Percentiles rank a stretch among this genome's conserved stretches.
Evolutionary conservation across 2,329 filamentous ascomycete genomes (phyloP).

Genomic region (Karstenula rhodostoma): DNA sequence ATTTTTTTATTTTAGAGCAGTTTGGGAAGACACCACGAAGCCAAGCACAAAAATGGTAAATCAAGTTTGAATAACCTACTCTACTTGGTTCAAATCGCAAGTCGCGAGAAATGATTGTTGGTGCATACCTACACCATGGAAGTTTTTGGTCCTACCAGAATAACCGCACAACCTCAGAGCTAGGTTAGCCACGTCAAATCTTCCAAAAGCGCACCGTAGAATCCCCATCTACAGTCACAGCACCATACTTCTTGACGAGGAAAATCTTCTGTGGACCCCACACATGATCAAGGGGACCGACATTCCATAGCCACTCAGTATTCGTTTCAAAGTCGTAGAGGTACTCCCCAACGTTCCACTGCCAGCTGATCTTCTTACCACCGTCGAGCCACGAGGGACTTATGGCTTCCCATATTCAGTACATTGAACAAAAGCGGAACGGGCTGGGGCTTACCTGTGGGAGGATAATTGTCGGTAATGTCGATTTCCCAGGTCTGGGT

Average conservation of each 20-base stretch:
- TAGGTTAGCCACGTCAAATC: neutral
- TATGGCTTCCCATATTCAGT: neutral
- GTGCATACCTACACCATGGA: neutral
- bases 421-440: neutral
- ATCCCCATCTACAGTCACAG: conserved; percentile 16
- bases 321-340: conserved; percentile 22
- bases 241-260: conserved; percentile 5
- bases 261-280: conserved; percentile 8
- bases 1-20: too few relatives aligned
- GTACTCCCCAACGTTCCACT: conserved; percentile 7
- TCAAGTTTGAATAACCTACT: too few relatives aligned
- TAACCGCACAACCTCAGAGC: neutral
- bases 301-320: conserved; percentile 7
- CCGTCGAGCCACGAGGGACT: conserved; percentile 12
- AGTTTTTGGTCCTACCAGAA: neutral
- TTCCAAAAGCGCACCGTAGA: conserved; percentile 18
- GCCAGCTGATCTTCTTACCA: conserved; percentile 15
- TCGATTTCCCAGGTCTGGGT: conserved; percentile 18
- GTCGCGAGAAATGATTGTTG: too few relatives aligned
- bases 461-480: neutral
- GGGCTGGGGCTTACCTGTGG: neutral
- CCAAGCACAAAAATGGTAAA: too few relatives aligned
- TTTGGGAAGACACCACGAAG: too few relatives aligned
- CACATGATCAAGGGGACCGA: conserved; percentile 8
- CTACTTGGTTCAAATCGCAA: too few relatives aligned